These are phyloP conservation scores for Cenchrus americanus DNA, from an alignment of 176 grass and related monocot species.

Conservation along the genomic window DNA sequence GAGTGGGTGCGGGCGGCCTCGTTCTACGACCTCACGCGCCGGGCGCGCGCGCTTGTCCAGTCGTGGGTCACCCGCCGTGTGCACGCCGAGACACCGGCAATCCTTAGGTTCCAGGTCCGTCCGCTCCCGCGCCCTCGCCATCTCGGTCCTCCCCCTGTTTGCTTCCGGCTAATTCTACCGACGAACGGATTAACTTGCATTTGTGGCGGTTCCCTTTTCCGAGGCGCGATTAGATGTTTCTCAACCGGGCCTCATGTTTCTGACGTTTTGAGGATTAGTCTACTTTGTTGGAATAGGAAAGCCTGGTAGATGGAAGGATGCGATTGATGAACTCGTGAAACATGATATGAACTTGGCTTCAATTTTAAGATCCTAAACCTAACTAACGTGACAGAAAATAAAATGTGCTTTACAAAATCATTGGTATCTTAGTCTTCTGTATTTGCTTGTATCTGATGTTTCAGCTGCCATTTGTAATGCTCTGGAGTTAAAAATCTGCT, in stretches of 20 bases:
- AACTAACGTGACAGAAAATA: background rate
- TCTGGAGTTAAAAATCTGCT: background rate
- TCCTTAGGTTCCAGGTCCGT: conserved; percentile 75
- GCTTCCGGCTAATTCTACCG: background rate
- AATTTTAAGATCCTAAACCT: background rate
- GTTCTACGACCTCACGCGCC: conserved; percentile 76
- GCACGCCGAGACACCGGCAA: conserved; percentile 64
- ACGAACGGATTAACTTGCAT: conserved; percentile 18
- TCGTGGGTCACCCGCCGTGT: conserved; percentile 76
- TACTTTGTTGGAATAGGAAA: background rate
- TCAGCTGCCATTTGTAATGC: background rate
- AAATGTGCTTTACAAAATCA: background rate
- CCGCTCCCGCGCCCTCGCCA: background rate
- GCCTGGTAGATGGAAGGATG: background rate
- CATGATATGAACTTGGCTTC: background rate
- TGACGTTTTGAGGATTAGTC: background rate
- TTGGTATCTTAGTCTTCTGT: background rate
- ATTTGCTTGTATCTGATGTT: background rate
- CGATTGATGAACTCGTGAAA: background rate
- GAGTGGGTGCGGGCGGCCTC: conserved; percentile 83
- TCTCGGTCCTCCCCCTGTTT: background rate
- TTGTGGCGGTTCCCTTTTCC: background rate
- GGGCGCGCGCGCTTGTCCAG: conserved; percentile 59
- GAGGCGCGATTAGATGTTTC: background rate
- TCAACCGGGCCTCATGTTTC: background rate